Evolutionary conservation across 2,329 filamentous ascomycete genomes (phyloP), one percentile per base, ranked within the genome.

Genomic region (Cercospora brassicicola): DNA sequence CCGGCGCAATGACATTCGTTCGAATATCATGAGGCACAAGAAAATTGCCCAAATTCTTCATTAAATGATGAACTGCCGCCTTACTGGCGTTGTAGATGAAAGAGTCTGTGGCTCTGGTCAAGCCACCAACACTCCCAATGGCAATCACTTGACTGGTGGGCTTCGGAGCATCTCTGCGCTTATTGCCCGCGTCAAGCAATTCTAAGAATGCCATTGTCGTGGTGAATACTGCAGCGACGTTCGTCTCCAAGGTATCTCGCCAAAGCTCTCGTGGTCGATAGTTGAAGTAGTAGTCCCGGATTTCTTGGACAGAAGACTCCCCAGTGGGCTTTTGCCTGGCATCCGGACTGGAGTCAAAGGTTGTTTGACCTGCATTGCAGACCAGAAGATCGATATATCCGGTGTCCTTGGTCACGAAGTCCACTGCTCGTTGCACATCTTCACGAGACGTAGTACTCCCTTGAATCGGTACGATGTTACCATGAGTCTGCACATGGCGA

Each of bases 381-480:
- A 86, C 79, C 0, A 86, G 77, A 26, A 86, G 79, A 72, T 87
- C 84, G 66, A 87, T 81, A 70, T 84, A 80, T 51, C 81, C 82
- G 2, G 74, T 74, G 28, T 85, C 81, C 7, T 75, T 69, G 5
- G 79, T 76, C 53, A 86, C 80, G 1, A 76, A 75, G n/a, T 78
- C 76, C 11, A 81, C 83, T 3, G 80, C 82, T 4, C 72, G 71
- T 18, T 78, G 74, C 31, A 85, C 74, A 13, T 82, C 83, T 0
- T 75, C 70, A 26, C 79, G 80, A 20, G 79, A 78, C 4, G 80
- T 81, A 1, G 84, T 80, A 65, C 83, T 81, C 71, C 80, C 81
- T 65, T 80, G 74, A 48, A 85, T 76, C 0, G 82, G 78, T 31
- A 78, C 75, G 64, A 85, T 76, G 51, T 80, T 79, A 45, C 73